A percentile compares a stretch with the other conserved stretches of the same genome.
Evolutionary conservation across 768 basidiomycete genomes (phyloP).

Genomic region (Daedaleopsis nitida): DNA sequence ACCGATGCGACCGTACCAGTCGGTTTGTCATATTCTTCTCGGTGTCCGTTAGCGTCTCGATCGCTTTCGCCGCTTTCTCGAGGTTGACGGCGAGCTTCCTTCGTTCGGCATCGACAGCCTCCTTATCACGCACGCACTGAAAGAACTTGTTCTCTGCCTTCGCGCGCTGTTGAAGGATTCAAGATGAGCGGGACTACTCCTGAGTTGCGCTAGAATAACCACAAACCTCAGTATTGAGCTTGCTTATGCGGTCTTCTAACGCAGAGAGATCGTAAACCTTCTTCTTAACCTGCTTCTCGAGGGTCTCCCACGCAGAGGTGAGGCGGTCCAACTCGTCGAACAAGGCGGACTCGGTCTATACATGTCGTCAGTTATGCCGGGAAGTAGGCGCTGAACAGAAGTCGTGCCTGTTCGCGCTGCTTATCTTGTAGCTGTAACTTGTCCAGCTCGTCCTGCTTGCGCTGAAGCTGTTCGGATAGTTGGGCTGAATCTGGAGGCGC

Average conservation of each 20-base stretch:
- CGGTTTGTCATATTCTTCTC: slow-evolving; percentile 63
- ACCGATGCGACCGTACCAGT: slow-evolving; percentile 48
- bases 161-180: slow-evolving; percentile 64
- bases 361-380: not conserved
- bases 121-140: slow-evolving; percentile 86
- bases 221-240: slow-evolving; percentile 68
- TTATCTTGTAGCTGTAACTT: slow-evolving; percentile 61
- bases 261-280: slow-evolving; percentile 82
- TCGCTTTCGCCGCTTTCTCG: slow-evolving; percentile 60
- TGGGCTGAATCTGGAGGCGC: slow-evolving; percentile 52
- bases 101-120: slow-evolving; percentile 75
- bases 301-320: slow-evolving; percentile 82
- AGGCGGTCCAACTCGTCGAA: slow-evolving; percentile 86
- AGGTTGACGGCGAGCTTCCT: slow-evolving; percentile 59
- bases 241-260: slow-evolving; percentile 73
- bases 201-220: not conserved
- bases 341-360: slow-evolving; percentile 70
- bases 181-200: too few species aligned
- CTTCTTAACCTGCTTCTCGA: slow-evolving; percentile 78
- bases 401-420: slow-evolving; percentile 64
- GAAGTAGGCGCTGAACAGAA: not conserved
- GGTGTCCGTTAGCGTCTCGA: slow-evolving; percentile 66
- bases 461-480: slow-evolving; percentile 56
- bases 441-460: slow-evolving; percentile 70
- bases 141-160: slow-evolving; percentile 96